phyloP scores from a whole-genome alignment of 352 stramenopile genomes.

The Sclerospora graminicola region DNA sequence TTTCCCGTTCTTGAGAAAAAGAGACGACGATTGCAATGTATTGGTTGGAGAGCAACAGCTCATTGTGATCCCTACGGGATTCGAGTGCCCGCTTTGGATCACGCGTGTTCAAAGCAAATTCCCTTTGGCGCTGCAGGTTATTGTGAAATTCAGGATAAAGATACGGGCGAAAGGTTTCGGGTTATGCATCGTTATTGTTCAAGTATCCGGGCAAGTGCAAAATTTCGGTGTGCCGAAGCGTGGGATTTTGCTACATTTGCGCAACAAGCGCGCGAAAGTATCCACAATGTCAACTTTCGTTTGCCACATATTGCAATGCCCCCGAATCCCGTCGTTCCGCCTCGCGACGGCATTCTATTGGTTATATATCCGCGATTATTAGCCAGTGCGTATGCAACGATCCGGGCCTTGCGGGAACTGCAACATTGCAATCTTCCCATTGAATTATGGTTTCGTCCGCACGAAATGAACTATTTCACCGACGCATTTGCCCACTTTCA shows the following conservation, averaged over 20 bases:
- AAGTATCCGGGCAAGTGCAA: conserved; percentile 15
- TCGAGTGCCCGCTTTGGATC: conserved; percentile 9
- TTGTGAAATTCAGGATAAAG: conserved; percentile 23
- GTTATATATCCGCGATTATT: conserved; percentile 42
- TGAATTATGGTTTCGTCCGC: conserved; percentile 36
- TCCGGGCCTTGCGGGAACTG: conserved; percentile 22
- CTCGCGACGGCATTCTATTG: conserved; percentile 28
- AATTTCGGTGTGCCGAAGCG: conserved; percentile 36
- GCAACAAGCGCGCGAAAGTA: too few species aligned
- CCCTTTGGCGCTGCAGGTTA: conserved; percentile 10
- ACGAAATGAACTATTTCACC: conserved; percentile 20
- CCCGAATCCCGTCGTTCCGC: too few species aligned
- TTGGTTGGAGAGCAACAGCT: conserved; percentile 15
- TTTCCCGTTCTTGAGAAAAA: too few species aligned
- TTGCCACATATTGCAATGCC: too few species aligned
- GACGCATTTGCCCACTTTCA: conserved; percentile 13
- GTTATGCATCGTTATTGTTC: conserved; percentile 30
- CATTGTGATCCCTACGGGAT: conserved; percentile 8
- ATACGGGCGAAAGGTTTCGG: conserved; percentile 22
- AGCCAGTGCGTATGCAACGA: conserved; percentile 26
- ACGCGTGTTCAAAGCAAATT: conserved; percentile 11
- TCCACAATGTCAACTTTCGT: too few species aligned
- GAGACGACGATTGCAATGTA: conserved; percentile 13
- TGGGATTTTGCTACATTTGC: too few species aligned
- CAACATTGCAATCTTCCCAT: conserved; percentile 30